Base-by-base conservation (phyloP, 2,329 filamentous ascomycete genomes). In the Phyllosticta capitalensis region DNA sequence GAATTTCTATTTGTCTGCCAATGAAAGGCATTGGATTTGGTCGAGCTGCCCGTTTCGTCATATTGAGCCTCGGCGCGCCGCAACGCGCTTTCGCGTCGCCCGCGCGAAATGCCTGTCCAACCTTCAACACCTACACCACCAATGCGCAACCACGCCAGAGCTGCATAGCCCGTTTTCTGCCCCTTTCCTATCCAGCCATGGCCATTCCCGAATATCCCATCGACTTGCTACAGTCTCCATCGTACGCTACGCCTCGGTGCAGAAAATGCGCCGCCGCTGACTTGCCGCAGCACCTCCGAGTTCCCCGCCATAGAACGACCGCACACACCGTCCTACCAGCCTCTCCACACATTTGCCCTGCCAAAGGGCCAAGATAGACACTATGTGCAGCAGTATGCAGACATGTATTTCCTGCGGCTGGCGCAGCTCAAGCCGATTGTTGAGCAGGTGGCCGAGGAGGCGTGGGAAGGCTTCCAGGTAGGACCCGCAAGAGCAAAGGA, bases 331-430 rank as follows among this genome's bases (percentile, higher is more conserved):
- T 67, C 74, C 59, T 97, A 96, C 78, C 86, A 84, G 60, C 85
- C 92, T 0, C 80, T 95, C 26, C 76, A 84, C 58, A 88, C 86
- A 7, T 97, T 91, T 73, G 77, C 78, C 54, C 83, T 97, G 9
- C 82, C 88, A 22, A 86, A 78, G 63, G 82, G 81, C 24, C 73
- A 78, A 50, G 75, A 79, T 38, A 79, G 80, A 63, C 87, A 91
- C 58, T 99, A 97, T 72, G 81, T 92, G 72, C 94, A 97, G 72
- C 94, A 99, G 75, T 99, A 89, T 81, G 90, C 88, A 63, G 94
- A 99, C 74, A 92, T 97, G 84, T 99, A 99, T 80, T 99, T 96
- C 71, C 73, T 96, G 66, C 88, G 94, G 12, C 81, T 99, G 22
- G 85, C 90, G 45, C 88, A 89, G 74, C 83, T 99, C 71, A 96